A percentile compares a stretch with the other conserved stretches of the same genome.
Conservation (phyloP, 768 basidiomycete species). For the Rubroboletus pulcherrimus region DNA sequence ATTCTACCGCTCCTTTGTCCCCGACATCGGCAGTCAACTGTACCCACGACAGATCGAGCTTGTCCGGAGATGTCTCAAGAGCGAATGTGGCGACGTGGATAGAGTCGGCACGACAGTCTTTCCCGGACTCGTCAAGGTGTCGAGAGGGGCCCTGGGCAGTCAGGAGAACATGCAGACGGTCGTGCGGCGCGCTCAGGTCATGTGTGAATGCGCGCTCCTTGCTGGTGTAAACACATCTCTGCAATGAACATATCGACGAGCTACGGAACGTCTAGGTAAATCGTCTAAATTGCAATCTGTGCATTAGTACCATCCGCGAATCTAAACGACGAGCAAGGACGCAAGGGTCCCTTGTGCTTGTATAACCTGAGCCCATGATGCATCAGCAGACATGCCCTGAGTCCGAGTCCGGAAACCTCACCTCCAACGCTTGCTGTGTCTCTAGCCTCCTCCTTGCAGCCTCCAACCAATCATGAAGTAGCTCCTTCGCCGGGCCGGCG, state of each 20-base stretch:
- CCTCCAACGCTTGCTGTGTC: conserved; percentile 89
- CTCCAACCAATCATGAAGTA: conserved; percentile 85
- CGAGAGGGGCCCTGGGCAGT: conserved; percentile 34
- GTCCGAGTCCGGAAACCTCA: conserved; percentile 24
- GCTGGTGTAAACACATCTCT: conserved; percentile 2
- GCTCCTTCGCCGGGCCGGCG: conserved; percentile 69
- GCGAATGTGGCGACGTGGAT: conserved; percentile 70
- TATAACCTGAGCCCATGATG: conserved; percentile 51
- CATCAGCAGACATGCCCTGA: conserved; percentile 10
- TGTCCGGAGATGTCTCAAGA: conserved; percentile 74
- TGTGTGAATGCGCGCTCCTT: conserved; percentile 78
- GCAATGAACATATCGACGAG: not conserved
- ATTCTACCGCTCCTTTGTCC: conserved; percentile 85
- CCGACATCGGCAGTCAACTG: conserved; percentile 73
- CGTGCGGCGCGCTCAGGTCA: conserved; percentile 79
- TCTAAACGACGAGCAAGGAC: conserved; percentile 71
- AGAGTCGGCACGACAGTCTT: conserved; percentile 82
- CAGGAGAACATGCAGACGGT: conserved; percentile 63
- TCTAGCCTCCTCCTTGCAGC: conserved; percentile 85
- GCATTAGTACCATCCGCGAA: conserved; percentile 7
- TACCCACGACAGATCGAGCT: conserved; percentile 79
- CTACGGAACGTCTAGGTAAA: conserved; percentile 4
- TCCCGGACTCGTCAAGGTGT: conserved; percentile 83
- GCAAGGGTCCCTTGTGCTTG: conserved; percentile 81
- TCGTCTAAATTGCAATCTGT: conserved; percentile 22